Evolutionary conservation across 805 yeast species (phyloP).

Genomic region (Metschnikowia arizonensis): DNA sequence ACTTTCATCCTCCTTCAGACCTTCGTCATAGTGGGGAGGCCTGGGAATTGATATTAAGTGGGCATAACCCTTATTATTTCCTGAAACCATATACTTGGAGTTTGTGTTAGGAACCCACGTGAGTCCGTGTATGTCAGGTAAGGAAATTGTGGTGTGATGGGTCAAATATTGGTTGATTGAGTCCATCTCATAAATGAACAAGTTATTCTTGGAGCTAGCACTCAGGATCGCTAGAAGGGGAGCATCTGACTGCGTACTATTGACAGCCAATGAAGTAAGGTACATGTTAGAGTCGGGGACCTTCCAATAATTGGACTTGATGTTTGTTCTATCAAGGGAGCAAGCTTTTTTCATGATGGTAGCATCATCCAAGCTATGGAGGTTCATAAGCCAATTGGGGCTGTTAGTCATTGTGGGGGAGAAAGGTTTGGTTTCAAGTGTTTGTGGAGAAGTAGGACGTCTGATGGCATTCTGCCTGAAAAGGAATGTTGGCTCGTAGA

Average conservation of each 20-base stretch:
- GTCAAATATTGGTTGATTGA: constrained; percentile 39
- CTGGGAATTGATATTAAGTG: constrained; percentile 67
- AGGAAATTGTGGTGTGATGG: constrained; percentile 55
- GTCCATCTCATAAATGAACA: constrained; percentile 49
- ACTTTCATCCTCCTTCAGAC: constrained; percentile 31
- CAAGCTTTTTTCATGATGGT: constrained; percentile 41
- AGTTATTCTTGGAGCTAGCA: constrained; percentile 42
- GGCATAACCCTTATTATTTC: constrained; percentile 71
- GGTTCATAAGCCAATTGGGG: constrained; percentile 30
- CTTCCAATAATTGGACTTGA: constrained; percentile 43
- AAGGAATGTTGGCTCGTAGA: constrained; percentile 40
- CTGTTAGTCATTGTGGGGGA: not conserved
- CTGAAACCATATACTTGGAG: constrained; percentile 52
- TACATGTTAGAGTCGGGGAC: constrained; percentile 42
- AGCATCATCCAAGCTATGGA: constrained; percentile 26
- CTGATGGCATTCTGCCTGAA: constrained; percentile 40
- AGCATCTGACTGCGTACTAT: constrained; percentile 16
- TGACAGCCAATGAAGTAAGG: constrained; percentile 42
- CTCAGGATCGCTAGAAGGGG: constrained; percentile 52
- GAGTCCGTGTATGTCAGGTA: constrained; percentile 52
- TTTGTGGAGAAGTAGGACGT: constrained; percentile 7
- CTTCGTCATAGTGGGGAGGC: constrained; percentile 6
- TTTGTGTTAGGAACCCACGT: constrained; percentile 45
- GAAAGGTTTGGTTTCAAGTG: not conserved
- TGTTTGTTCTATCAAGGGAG: constrained; percentile 36